Evolutionary conservation across 2,329 filamentous ascomycete species (phyloP), one percentile per base, ranked within the genome.

Genomic region (Tolypocladium inflatum): DNA sequence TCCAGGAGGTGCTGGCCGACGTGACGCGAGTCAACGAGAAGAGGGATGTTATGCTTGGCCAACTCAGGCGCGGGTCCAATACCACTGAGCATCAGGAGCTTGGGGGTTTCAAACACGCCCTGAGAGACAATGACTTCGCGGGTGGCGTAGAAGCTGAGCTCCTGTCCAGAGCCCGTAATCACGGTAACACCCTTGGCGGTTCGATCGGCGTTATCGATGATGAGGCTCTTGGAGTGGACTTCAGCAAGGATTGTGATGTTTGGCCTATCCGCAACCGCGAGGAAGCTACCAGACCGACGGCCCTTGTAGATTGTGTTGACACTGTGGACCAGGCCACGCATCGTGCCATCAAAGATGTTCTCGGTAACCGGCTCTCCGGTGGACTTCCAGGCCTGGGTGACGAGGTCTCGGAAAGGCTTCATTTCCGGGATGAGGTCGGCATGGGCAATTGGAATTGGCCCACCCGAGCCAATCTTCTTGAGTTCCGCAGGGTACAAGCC

Each of bases 1-100:
- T 89, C 85, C 59, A 84, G 75, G 4, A 89, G 74, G 70, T 88
- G 85, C 58, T 78, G 80, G 9, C 86, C 86, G 3, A 89, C 84
- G 51, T 85, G 82, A 1, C 80, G 80, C 0, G 83, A 79, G 60
- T 87, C 76, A 5, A 78, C 73, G 21, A 85, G 62, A 0, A 81
- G 70, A 2, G 74, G 65, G 61, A 88, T 87, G n/a, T 73, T 70
- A 64, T 81, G 77, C 56, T 74, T 72, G 23, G 75, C 61, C 7
- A 89, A 76, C 62, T 85, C 79, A 0, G 71, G 66, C 15, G 70
- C 65, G 0, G 83, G 83, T 0, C 85, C 85, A 42, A 88, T 77
- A n/a, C 86, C 86, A 55, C 77, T 82, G 2, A 87, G 78, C 71
- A 85, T 83, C 17, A 89, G 79, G 3, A 89, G 70, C 68, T 88